Base-by-base conservation (phyloP, 495 filamentous ascomycete species). In the Aspergillus wentii region DNA sequence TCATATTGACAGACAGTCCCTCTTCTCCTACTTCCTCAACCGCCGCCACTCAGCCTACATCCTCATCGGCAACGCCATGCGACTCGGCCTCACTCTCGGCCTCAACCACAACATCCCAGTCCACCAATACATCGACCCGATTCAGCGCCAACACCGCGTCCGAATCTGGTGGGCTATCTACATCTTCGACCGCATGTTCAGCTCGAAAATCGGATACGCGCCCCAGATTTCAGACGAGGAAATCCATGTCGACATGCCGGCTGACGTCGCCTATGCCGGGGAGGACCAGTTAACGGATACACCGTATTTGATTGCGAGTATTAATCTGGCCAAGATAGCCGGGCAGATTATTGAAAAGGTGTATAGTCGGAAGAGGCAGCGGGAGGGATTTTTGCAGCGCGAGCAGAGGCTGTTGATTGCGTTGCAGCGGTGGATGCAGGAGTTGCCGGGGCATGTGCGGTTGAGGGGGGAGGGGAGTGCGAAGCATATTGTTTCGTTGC, bases 161-260 rank as follows among this genome's bases (percentile, higher is more conserved):
- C 51, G 58, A 5, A 36, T 62, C 2, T 62, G 52, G 52, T 59
- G 58, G 58, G 46, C 52, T 16, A 51, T 56, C 0, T 65, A 65
- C 33, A 49, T 57, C 2, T 57, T 57, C 13, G 61, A 65, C 37
- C 47, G 61, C 19, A 59, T 62, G 48, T 62, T 46, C 22, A 47
- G 51, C 4, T 53, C 56, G 1, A 62, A 59, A 26, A 43, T 52
- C 8, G 61, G 59, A 2, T 57, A 52, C 35, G 59, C 61, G 1
- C 28, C 50, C 7, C 44, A 57, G 8, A 54, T 65, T 15, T 30
- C 38, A 3, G 59, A 65, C 17, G 54, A 56, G 1, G 56, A 62
- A 23, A 61, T 65, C 17, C 20, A 57, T 15, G 56, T 65, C 15
- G 44, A 52, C 15, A 43, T 65, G 41, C 59, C 61, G 7, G 49